Conservation (phyloP, 73 alveolate genomes). For the Urostyla sp. region DNA sequence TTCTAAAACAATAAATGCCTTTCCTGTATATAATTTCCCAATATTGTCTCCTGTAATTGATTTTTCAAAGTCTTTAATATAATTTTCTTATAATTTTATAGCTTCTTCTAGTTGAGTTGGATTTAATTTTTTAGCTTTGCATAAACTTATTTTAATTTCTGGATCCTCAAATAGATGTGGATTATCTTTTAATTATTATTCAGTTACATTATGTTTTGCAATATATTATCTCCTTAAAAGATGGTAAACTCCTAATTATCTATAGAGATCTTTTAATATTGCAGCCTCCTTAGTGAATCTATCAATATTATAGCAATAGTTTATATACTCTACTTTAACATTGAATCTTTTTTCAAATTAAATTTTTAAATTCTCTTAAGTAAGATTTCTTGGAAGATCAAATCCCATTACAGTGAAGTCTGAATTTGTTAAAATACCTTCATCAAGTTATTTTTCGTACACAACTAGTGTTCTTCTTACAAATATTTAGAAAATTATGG, state of each 20-base stretch:
- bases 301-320: conserved; percentile 17
- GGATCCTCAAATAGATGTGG: conserved; percentile 5
- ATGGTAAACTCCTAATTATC: conserved; percentile 7
- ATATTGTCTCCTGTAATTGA: conserved; percentile 11
- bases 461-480: conserved; percentile 8
- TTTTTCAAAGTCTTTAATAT: conserved; percentile 5
- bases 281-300: neutral
- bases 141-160: conserved; percentile 5
- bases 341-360: conserved; percentile 3
- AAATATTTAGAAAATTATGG: conserved; percentile 5
- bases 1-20: conserved; percentile 17
- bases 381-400: neutral
- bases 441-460: neutral
- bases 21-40: conserved; percentile 15
- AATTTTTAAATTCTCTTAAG: neutral
- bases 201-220: neutral
- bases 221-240: neutral
- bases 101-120: neutral
- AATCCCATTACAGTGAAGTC: conserved; percentile 24
- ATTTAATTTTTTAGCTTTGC: neutral
- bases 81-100: neutral
- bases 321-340: conserved; percentile 11
- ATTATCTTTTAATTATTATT: neutral
- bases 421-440: conserved; percentile 13
- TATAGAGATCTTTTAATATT: neutral